These are phyloP conservation scores for Solanum tarapatanum DNA, from an alignment of 257 asterid species.

Conservation along the genomic window DNA sequence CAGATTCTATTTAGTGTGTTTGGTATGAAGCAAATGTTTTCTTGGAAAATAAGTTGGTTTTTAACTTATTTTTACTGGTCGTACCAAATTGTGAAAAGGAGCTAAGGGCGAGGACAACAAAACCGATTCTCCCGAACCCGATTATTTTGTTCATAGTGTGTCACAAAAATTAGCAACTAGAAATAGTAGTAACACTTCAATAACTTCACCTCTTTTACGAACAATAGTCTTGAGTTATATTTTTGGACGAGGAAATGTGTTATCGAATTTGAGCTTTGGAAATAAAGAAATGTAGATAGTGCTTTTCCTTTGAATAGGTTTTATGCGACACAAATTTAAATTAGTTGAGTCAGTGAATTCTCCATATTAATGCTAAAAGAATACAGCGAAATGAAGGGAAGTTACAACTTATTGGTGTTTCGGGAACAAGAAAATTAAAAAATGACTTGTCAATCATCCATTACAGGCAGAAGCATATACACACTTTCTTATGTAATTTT, in stretches of 20 bases:
- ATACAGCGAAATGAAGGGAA: not conserved
- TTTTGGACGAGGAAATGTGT: not conserved
- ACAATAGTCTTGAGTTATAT: not conserved
- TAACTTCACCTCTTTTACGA: not conserved
- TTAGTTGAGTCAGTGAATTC: not conserved
- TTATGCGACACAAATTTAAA: not conserved
- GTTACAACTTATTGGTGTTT: not conserved
- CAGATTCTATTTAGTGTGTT: not conserved
- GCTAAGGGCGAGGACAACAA: rapidly evolving
- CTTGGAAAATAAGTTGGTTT: too few species aligned
- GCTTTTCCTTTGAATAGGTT: not conserved
- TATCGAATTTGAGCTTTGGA: not conserved
- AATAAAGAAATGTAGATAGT: not conserved
- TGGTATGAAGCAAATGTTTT: too few species aligned
- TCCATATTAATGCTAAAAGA: not conserved
- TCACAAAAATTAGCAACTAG: not conserved
- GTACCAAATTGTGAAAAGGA: not conserved
- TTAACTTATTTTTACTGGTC: not conserved
- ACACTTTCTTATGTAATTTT: not conserved
- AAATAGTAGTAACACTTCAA: not conserved
- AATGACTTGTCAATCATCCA: not conserved
- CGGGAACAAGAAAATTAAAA: too few species aligned
- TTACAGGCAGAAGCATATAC: not conserved
- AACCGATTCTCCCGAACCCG: too few species aligned
- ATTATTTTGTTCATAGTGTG: not conserved